Percentiles rank a stretch among this genome's conserved stretches.
Conservation (phyloP, 192 early-diverging fungal species). For the Phycomyces blakesleeanus region DNA sequence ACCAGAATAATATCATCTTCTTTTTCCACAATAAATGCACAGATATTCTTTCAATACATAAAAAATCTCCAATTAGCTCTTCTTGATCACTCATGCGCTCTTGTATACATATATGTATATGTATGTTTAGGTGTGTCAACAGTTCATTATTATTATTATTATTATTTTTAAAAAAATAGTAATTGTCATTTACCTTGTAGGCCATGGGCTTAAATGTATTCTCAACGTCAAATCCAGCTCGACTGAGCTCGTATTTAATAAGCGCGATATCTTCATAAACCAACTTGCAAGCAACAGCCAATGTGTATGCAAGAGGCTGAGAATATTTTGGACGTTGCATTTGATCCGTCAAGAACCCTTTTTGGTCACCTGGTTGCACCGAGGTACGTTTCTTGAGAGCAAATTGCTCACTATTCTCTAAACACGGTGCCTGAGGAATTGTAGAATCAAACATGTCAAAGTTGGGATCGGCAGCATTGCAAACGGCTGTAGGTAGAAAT, state of each 20-base stretch:
- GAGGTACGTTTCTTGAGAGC: slow-evolving; percentile 11
- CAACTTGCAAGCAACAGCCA: slow-evolving; percentile 42
- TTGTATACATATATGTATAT: too few relatives aligned
- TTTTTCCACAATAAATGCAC: slow-evolving; percentile 52
- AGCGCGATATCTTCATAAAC: slow-evolving; percentile 50
- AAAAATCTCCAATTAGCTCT: too few relatives aligned
- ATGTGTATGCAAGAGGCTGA: slow-evolving; percentile 40
- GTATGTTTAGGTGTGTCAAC: too few relatives aligned
- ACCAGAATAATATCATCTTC: slow-evolving; percentile 50
- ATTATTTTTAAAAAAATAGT: not conserved
- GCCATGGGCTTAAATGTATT: slow-evolving; percentile 48
- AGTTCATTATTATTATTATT: too few relatives aligned
- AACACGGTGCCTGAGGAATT: slow-evolving; percentile 17
- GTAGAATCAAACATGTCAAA: slow-evolving; percentile 27
- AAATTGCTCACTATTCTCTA: slow-evolving; percentile 23
- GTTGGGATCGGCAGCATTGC: slow-evolving; percentile 26
- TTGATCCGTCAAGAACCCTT: not conserved
- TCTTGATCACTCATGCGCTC: too few relatives aligned
- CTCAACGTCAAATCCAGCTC: slow-evolving; percentile 46
- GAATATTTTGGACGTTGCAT: slow-evolving; percentile 40
- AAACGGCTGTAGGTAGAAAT: slow-evolving; percentile 15
- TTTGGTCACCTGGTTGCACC: slow-evolving; percentile 5
- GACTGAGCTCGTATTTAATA: slow-evolving; percentile 44
- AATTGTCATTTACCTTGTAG: slow-evolving; percentile 40
- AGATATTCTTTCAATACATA: slow-evolving; percentile 43